Percentiles rank a stretch among this genome's conserved stretches.
phyloP scores from a whole-genome alignment of 805 yeast species.

The Metschnikowia arizonensis region DNA sequence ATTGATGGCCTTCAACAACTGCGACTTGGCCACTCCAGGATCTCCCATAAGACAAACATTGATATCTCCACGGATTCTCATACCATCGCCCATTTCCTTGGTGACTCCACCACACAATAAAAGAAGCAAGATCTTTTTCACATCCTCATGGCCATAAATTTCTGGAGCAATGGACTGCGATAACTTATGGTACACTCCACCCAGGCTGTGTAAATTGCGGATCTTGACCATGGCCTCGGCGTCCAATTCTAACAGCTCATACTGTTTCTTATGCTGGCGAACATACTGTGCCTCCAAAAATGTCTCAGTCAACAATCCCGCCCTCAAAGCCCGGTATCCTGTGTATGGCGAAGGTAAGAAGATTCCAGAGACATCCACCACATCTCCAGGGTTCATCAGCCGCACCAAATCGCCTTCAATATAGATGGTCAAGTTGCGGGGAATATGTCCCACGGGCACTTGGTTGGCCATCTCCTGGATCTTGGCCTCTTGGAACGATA shows the following conservation, averaged over 20 bases:
- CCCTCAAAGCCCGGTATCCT: slow-evolving; percentile 86
- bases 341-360: slow-evolving; percentile 94
- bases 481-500: slow-evolving; percentile 92
- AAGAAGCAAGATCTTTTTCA: slow-evolving; percentile 82
- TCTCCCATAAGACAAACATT: slow-evolving; percentile 97
- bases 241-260: slow-evolving; percentile 59
- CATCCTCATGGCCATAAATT: slow-evolving; percentile 90
- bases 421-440: slow-evolving; percentile 79
- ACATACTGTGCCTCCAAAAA: slow-evolving; percentile 85
- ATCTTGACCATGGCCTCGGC: slow-evolving; percentile 55
- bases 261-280: slow-evolving; percentile 83
- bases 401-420: slow-evolving; percentile 92
- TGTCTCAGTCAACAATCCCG: slow-evolving; percentile 92
- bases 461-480: slow-evolving; percentile 93
- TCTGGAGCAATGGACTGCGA: slow-evolving; percentile 96
- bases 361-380: slow-evolving; percentile 89
- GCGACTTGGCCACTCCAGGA: slow-evolving; percentile 99
- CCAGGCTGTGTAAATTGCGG: slow-evolving; percentile 49
- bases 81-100: slow-evolving; percentile 92
- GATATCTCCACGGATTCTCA: slow-evolving; percentile 95
- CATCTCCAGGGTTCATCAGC: slow-evolving; percentile 86
- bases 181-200: slow-evolving; percentile 72
- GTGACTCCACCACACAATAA: slow-evolving; percentile 93
- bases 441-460: slow-evolving; percentile 98
- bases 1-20: slow-evolving; percentile 82